Base-by-base conservation (phyloP, 129 eudicot genomes). In the Arctium lappa region DNA sequence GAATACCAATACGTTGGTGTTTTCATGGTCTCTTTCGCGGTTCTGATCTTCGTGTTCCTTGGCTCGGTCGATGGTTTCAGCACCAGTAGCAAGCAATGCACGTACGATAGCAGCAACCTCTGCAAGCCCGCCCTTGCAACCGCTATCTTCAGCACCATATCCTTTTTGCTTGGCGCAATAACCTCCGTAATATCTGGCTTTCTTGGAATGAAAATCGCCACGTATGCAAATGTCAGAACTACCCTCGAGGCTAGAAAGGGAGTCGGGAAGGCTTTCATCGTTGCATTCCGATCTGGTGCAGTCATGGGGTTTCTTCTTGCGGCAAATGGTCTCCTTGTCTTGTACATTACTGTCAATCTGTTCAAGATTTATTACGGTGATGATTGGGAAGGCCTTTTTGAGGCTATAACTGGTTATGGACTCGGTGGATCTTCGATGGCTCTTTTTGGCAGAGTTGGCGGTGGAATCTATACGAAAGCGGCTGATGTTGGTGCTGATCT, bases 121-220 rank as follows among this genome's bases (percentile, higher is more conserved):
- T 92, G 97, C 91, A 91, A 91, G 74, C 97, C 97, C 1, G 97
- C 93, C 71, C 89, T 91, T 15, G 97, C 97, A 42, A 92, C 93
- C 50, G 97, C 97, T 75, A 33, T 66, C 75, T 92, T 92, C 87
- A 92, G 97, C 86, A 92, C 97, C 71, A 72, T 92, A 75, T 74
- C 97, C 76, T 92, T 92, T 85, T 16, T 89, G 77, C 97, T 92
- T 34, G 97, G 97, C 72, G 93, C 89, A 9, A 56, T 88, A 53
- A 89, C 93, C 13, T 91, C 97, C 63, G 87, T 91, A 12, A 76
- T 88, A 22, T 91, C 97, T 13, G 97, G 97, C 40, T 91, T 88
- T 82, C 93, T 91, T 71, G 96, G 96, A 34, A 91, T 91, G 97
- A 91, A 89, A 81, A 88, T 91, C 16, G 97, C 97, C 44, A 91